Evolutionary conservation across 2,329 filamentous ascomycete species (phyloP), one percentile per base, ranked within the genome.

Genomic region (Epichloe coenophiala): DNA sequence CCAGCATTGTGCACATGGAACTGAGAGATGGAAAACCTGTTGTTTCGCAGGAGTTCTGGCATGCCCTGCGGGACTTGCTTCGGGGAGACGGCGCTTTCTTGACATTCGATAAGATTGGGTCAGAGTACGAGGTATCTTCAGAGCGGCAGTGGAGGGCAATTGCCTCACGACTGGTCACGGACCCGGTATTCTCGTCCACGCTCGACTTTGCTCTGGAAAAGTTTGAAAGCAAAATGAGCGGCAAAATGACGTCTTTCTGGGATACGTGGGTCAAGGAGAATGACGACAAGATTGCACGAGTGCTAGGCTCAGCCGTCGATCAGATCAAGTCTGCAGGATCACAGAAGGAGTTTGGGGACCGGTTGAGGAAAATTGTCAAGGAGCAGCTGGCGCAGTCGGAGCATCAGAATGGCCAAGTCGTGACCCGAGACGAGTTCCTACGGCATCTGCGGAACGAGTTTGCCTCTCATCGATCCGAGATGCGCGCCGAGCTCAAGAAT

Each of bases 41-140:
- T 21, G 75, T 87, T 15, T 67, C 76, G 0, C 70, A 77, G 23
- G 73, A 80, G 3, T 85, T 88, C 53, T 88, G 80, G 88, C 70
- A 78, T 51, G 83, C 82, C 0, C 62, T 88, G 8, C 69, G 72
- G 23, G 73, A 76, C 49, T 70, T 75, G 51, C 74, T 85, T 45
- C 67, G 66, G 19, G 19, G 67, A 1, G 76, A 78, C 42, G 66
- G 67, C 2, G 64, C 67, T 33, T 68, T 80, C 39, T 60, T 78
- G 38, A 72, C 67, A 3, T 57, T 78, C 3, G 67, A 75, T 37
- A 67, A 68, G 33, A 61, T 64, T 3, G 60, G 63, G 2, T 59
- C 68, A 15, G 62, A 61, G n/a, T 66, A 64, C 19, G 60, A 68
- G 13, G 57, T 68, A 17, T 65, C 73, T 3, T 71, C 71, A 0